Percentiles rank a stretch among this genome's conserved stretches.
phyloP scores from a whole-genome alignment of 345 rosid genomes.

The Brassica rapa region DNA sequence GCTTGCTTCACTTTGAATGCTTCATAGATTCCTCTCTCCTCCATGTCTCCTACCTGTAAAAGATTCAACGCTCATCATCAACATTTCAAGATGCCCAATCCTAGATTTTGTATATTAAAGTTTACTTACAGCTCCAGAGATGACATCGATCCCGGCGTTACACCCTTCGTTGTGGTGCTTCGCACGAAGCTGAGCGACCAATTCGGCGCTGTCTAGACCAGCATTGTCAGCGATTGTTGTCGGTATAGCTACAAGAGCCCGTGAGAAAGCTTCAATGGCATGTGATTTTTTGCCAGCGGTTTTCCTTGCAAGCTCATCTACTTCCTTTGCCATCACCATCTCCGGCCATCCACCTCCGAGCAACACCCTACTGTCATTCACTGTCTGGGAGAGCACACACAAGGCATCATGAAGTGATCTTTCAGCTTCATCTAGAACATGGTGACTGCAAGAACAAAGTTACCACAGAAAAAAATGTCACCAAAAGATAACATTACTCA shows the following conservation, averaged over 20 bases:
- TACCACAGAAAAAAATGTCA: background rate
- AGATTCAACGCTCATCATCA: slow-evolving; percentile 7
- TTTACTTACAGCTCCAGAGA: slow-evolving; percentile 84
- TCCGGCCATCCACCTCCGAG: slow-evolving; percentile 99
- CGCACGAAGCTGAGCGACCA: slow-evolving; percentile 94
- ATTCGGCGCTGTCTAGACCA: slow-evolving; percentile 96
- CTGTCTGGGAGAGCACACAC: slow-evolving; percentile 94
- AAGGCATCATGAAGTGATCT: slow-evolving; percentile 96
- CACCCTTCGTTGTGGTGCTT: slow-evolving; percentile 86
- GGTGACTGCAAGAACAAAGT: slow-evolving; percentile 62
- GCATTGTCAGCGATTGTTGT: slow-evolving; percentile 94
- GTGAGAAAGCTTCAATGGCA: slow-evolving; percentile 94
- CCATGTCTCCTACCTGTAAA: slow-evolving; percentile 85
- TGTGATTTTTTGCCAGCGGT: slow-evolving; percentile 97
- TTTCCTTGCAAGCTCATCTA: slow-evolving; percentile 88
- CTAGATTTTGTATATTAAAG: background rate
- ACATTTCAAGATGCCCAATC: background rate
- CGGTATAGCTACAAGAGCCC: slow-evolving; percentile 84
- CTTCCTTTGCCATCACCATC: slow-evolving; percentile 98
- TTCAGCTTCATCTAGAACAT: slow-evolving; percentile 97
- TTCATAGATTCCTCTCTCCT: slow-evolving; percentile 80
- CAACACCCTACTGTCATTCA: slow-evolving; percentile 85
- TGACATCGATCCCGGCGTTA: slow-evolving; percentile 84
- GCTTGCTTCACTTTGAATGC: slow-evolving; percentile 98
- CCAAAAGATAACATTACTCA: too few species aligned